A percentile compares a stretch with the other conserved stretches of the same genome.
These are phyloP conservation scores for Ceratobasidium sp. DNA, from an alignment of 1,284 basidiomycete genomes.

Conservation along the genomic window DNA sequence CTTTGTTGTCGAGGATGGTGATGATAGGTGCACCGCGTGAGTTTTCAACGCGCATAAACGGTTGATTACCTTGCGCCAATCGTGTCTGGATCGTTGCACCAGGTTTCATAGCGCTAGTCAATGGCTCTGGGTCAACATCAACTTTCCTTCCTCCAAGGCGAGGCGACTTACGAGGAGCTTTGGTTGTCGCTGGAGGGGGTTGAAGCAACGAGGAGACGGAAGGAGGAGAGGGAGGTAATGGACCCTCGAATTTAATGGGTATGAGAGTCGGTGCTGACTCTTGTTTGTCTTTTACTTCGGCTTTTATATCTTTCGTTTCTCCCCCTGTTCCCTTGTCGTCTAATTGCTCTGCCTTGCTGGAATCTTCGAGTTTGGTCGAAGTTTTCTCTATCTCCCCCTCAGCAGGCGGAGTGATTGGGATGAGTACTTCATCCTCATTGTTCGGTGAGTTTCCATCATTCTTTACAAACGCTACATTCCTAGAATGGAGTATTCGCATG, in stretches of 20 bases:
- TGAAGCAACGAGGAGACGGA: neutral
- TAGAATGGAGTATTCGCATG: neutral
- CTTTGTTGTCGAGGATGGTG: neutral
- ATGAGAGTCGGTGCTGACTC: neutral
- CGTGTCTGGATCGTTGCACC: neutral
- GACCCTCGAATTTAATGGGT: neutral
- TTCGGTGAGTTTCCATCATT: neutral
- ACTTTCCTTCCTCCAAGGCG: too few species aligned
- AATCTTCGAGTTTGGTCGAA: neutral
- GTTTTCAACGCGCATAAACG: neutral
- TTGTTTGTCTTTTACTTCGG: neutral
- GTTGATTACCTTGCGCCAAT: neutral
- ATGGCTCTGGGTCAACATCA: too few species aligned
- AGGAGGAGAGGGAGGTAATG: neutral
- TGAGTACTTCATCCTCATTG: too few species aligned
- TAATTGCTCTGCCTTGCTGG: neutral
- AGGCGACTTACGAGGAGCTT: too few species aligned
- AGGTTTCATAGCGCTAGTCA: conserved; percentile 9
- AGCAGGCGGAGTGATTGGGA: neutral
- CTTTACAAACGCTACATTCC: neutral
- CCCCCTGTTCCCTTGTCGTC: neutral
- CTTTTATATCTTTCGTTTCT: neutral
- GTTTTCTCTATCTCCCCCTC: conserved; percentile 24
- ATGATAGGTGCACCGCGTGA: conserved; percentile 3
- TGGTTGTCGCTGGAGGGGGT: neutral